Conservation (phyloP, 78 protist genomes). For the Dictyostelium purpureum region DNA sequence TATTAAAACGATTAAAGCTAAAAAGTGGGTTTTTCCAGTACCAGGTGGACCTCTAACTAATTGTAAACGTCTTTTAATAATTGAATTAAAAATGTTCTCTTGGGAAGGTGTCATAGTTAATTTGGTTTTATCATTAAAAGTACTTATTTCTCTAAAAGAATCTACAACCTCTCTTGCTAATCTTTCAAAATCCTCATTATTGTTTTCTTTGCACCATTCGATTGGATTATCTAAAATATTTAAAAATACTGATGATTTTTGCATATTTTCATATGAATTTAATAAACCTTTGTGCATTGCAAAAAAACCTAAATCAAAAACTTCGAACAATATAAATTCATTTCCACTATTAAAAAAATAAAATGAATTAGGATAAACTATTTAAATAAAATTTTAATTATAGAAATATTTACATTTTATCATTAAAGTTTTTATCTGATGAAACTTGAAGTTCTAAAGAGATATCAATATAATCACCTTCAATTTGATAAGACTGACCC, state of each 20-base stretch:
- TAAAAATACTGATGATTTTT: conserved; percentile 10
- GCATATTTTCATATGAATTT: not conserved
- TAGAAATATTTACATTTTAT: too few relatives aligned
- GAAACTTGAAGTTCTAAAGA: too few relatives aligned
- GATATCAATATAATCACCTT: too few relatives aligned
- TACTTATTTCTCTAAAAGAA: not conserved
- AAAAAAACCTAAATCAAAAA: conserved; percentile 27
- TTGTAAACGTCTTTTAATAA: conserved; percentile 36
- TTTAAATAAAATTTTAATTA: too few relatives aligned
- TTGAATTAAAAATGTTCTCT: not conserved
- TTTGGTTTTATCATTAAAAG: not conserved
- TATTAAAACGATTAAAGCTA: conserved; percentile 46
- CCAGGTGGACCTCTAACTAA: conserved; percentile 71
- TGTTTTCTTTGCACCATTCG: not conserved
- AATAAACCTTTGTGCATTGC: conserved; percentile 8
- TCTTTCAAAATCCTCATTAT: not conserved
- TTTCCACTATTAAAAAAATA: not conserved
- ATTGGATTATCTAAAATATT: conserved; percentile 9
- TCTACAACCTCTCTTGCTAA: not conserved
- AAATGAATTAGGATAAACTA: not conserved
- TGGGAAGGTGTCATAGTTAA: conserved; percentile 36
- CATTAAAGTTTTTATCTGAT: too few relatives aligned
- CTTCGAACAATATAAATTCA: conserved; percentile 16
- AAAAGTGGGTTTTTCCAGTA: conserved; percentile 74
- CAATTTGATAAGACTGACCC: too few relatives aligned